phyloP scores from a whole-genome alignment of 768 basidiomycete genomes.

The Suillus ampliporus region DNA sequence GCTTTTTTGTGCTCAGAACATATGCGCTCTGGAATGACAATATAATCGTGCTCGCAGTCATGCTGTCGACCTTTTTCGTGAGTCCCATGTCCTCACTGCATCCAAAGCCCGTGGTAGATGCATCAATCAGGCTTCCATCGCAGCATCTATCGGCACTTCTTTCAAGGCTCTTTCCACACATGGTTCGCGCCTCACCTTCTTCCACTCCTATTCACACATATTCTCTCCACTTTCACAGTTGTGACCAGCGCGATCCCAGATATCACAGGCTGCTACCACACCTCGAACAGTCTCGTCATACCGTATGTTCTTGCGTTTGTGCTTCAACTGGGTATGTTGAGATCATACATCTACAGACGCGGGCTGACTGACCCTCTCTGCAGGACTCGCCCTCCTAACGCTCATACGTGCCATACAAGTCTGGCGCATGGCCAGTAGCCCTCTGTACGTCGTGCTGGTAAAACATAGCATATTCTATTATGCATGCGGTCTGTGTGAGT shows the following conservation, averaged over 20 bases:
- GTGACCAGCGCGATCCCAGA: neutral
- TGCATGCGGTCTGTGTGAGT: no score
- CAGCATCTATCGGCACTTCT: neutral
- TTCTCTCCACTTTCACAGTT: neutral
- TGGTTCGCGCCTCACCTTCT: neutral
- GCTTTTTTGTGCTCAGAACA: neutral
- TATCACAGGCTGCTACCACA: neutral
- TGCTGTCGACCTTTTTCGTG: neutral
- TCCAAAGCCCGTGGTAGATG: neutral
- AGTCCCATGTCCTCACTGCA: neutral
- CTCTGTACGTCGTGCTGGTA: no score
- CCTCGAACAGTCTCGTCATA: conserved; percentile 2
- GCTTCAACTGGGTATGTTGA: neutral
- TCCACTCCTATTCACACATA: neutral
- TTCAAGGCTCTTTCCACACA: neutral
- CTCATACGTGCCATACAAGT: no score
- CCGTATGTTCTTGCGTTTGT: neutral
- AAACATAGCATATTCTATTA: no score
- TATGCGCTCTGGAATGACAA: neutral
- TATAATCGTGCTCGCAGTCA: neutral
- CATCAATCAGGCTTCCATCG: neutral
- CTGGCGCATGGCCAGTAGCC: no score
- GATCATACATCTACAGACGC: neutral
- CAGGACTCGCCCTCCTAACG: neutral
- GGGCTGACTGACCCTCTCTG: neutral